phyloP scores from a whole-genome alignment of 2,329 filamentous ascomycete genomes.

The Elsinoe australis region DNA sequence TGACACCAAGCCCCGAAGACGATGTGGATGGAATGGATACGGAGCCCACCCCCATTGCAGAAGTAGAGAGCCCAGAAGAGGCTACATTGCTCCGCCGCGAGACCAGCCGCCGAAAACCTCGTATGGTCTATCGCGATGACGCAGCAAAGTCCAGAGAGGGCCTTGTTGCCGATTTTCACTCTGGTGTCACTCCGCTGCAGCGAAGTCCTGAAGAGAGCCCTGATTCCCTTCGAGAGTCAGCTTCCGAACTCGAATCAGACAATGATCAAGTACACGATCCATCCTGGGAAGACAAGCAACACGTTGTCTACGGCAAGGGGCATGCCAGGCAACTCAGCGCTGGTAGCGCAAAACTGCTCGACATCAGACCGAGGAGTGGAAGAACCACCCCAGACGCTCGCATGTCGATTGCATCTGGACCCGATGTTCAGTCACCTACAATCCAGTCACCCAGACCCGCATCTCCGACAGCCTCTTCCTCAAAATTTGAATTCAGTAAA shows the following conservation, averaged over 20 bases:
- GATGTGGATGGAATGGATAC: constrained; percentile 15
- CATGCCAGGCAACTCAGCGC: constrained; percentile 68
- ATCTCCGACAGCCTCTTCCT: constrained; percentile 9
- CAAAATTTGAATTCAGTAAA: constrained; percentile 2
- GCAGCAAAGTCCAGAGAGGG: constrained; percentile 56
- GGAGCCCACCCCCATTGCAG: constrained; percentile 16
- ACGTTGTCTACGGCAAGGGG: constrained; percentile 39
- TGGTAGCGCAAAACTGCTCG: constrained; percentile 66
- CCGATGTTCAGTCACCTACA: constrained; percentile 7
- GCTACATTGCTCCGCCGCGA: constrained; percentile 31
- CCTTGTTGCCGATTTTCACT: constrained; percentile 46
- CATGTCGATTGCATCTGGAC: constrained; percentile 9
- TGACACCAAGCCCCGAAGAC: constrained; percentile 24
- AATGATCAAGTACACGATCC: constrained; percentile 1
- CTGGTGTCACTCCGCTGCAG: constrained; percentile 21
- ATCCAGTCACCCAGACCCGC: constrained; percentile 6
- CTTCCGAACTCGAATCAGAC: constrained; percentile 5
- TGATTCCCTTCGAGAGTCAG: constrained; percentile 27
- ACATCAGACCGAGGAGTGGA: constrained; percentile 39
- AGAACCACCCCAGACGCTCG: constrained; percentile 12
- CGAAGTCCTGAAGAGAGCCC: constrained; percentile 28
- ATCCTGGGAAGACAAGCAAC: background rate
- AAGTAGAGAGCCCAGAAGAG: constrained; percentile 15
- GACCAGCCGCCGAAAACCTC: constrained; percentile 50
- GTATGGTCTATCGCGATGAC: constrained; percentile 54